phyloP scores from a whole-genome alignment of 2,329 filamentous ascomycete species.

The Leptographium procerum region DNA sequence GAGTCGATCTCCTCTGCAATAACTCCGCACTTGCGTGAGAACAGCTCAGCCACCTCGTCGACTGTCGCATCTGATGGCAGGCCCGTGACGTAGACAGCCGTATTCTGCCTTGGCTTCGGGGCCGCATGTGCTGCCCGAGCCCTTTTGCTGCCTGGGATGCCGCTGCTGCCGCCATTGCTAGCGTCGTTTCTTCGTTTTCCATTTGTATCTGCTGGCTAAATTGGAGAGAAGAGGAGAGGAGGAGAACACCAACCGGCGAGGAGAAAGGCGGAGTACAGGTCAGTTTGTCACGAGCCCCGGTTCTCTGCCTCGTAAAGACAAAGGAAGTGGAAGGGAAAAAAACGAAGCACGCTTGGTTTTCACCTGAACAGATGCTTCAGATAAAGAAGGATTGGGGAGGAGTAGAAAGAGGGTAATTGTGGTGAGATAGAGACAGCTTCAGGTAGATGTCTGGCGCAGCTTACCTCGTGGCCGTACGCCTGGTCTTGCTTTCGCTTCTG shows the following conservation, averaged over 20 bases:
- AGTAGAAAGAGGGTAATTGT: background rate
- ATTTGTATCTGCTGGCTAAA: constrained; percentile 4
- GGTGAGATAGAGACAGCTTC: background rate
- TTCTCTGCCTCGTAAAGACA: background rate
- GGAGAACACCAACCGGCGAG: constrained; percentile 1
- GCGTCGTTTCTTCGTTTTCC: constrained; percentile 1
- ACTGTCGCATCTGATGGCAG: constrained; percentile 69
- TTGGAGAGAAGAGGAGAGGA: background rate
- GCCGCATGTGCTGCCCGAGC: constrained; percentile 22
- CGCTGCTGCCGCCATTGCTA: background rate
- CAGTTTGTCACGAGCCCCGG: constrained; percentile 4
- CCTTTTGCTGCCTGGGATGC: constrained; percentile 3
- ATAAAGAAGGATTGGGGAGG: background rate
- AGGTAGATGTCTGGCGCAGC: constrained; percentile 17
- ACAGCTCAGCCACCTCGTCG: constrained; percentile 71
- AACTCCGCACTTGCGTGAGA: constrained; percentile 75
- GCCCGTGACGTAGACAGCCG: constrained; percentile 83
- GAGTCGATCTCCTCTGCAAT: constrained; percentile 92
- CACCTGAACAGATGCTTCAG: background rate
- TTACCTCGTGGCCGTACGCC: constrained; percentile 30
- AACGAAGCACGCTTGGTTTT: background rate
- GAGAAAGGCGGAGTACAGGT: background rate
- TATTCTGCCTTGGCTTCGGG: constrained; percentile 56
- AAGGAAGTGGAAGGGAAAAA: background rate
- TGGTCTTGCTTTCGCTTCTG: constrained; percentile 32